Base-by-base conservation (phyloP, 2,329 filamentous ascomycete genomes). In the Colletotrichum karsti region DNA sequence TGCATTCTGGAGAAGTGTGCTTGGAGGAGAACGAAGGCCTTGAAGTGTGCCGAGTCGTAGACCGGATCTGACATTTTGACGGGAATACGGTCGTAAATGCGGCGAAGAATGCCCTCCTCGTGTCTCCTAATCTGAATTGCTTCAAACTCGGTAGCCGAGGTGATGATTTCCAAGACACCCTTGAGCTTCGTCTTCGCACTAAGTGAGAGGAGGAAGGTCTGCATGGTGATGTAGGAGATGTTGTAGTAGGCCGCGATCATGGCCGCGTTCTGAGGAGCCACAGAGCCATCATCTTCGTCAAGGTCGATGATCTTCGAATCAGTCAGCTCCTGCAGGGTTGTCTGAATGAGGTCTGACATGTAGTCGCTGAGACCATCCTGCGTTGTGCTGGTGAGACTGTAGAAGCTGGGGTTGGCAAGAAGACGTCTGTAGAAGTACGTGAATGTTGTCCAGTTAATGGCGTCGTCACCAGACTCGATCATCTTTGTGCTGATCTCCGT, bases 201-300 rank as follows among this genome's bases (percentile, higher is more conserved):
- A 51, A 99, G 87, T 13, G 96, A 99, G 63, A 99, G 86, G 57
- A 99, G 85, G 86, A 99, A 95, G 0, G 96, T 99, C 82, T 99
- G 95, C 95, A 99, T 99, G 3, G 96, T 99, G 79, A 97, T 93
- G 82, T 98, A 98, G 6, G 95, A 98, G 76, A 99, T 97, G 81
- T 98, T 98, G 87, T 99, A 99, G 85, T 99, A 98, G 1, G 96
- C 94, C 9, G 93, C 94, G 76, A 99, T 98, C 93, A 98, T 98
- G 72, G 96, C 96, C 3, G 95, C 93, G 79, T 99, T 98, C 74
- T 97, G 89, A 13, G 96, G 95, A 18, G 92, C 88, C 48, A 98
- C 91, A 1, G 91, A 91, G 74, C 97, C 95, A 76, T 98, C 95
- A 55, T 97, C 94, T 76, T 97, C 95, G 72, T 98, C 95, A 54